phyloP scores from a whole-genome alignment of 768 basidiomycete genomes.

The Cubamyces lactineus region DNA sequence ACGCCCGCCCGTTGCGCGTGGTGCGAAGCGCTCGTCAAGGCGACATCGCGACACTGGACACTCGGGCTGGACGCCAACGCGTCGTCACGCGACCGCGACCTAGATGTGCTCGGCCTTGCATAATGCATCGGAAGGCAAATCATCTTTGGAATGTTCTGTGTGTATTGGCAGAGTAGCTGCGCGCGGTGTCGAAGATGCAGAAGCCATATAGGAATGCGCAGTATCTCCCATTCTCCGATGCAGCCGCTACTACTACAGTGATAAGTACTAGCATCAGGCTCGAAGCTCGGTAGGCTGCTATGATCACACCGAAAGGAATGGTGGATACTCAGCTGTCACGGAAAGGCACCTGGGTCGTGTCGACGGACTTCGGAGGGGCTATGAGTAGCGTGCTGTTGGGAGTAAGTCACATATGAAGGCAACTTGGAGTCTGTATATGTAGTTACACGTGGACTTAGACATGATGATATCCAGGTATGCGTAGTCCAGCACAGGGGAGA shows the following conservation, averaged over 20 bases:
- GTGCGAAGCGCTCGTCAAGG: constrained; percentile 4
- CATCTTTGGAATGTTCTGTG: no score
- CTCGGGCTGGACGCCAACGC: background rate
- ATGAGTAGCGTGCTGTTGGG: no score
- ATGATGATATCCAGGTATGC: constrained; percentile 20
- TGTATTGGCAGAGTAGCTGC: no score
- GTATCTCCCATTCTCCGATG: no score
- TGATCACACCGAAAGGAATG: no score
- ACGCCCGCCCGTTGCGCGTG: background rate
- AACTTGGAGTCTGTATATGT: background rate
- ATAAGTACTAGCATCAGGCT: no score
- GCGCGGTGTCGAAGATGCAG: no score
- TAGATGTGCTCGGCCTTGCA: background rate
- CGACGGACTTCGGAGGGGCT: no score
- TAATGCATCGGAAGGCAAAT: no score
- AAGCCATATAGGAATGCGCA: no score
- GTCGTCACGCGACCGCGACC: constrained; percentile 5
- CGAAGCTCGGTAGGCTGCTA: no score
- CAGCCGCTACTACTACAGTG: no score
- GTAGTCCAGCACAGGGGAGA: constrained; percentile 22
- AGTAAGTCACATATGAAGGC: background rate
- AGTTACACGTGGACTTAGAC: constrained; percentile 21
- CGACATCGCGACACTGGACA: background rate
- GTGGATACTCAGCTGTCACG: background rate
- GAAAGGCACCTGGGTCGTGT: background rate